Evolutionary conservation across 805 yeast genomes (phyloP), one percentile per base, ranked within the genome.

Genomic region (Lipomyces anomalus): DNA sequence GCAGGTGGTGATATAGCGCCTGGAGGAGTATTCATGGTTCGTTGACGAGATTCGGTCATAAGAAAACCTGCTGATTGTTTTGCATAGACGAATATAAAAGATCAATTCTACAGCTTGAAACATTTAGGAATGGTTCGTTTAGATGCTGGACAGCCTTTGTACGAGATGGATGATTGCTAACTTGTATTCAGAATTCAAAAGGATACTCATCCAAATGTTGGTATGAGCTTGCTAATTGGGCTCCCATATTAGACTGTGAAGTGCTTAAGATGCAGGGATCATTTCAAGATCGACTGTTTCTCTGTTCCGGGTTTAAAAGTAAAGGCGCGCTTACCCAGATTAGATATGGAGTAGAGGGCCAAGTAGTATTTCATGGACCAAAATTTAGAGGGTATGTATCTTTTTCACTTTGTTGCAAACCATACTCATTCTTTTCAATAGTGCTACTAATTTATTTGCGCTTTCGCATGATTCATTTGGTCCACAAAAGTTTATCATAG

Each of bases 21-120:
- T 1, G 54, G 54, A 6, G 54, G 54, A 4, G 34, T 36, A 6
- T 50, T 22, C 38, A 22, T n/a, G 16, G 43, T 37, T n/a, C n/a
- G n/a, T n/a, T n/a, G n/a, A n/a, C n/a, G n/a, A n/a, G n/a, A n/a
- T n/a, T n/a, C n/a, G n/a, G n/a, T n/a, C n/a, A n/a, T n/a, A n/a
- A n/a, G n/a, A n/a, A n/a, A n/a, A n/a, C n/a, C n/a, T n/a, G n/a
- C n/a, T n/a, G n/a, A n/a, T n/a, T n/a, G n/a, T n/a, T n/a, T n/a
- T n/a, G n/a, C n/a, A n/a, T n/a, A n/a, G n/a, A n/a, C n/a, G n/a
- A n/a, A n/a, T n/a, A n/a, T n/a, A n/a, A n/a, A n/a, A n/a, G n/a
- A n/a, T n/a, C n/a, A n/a, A n/a, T n/a, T n/a, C n/a, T n/a, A n/a
- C n/a, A n/a, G n/a, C n/a, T n/a, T n/a, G n/a, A n/a, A n/a, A n/a